Conservation (phyloP, 176 grass and related monocot species). For the Elymus sibiricus region DNA sequence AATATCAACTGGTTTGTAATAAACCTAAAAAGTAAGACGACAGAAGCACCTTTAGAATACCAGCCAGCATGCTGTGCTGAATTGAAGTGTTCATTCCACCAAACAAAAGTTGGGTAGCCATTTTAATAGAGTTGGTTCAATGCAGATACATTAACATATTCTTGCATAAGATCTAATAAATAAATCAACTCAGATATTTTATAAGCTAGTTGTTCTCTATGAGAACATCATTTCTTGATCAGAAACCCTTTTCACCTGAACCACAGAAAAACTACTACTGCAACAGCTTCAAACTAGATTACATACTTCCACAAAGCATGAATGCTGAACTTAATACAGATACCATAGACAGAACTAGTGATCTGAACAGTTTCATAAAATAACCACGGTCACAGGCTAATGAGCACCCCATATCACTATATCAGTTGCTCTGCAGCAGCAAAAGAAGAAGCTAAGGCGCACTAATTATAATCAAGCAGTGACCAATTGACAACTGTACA, state of each 20-base stretch:
- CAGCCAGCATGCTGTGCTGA: background rate
- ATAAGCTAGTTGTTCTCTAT: background rate
- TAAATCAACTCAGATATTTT: background rate
- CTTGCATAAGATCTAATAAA: background rate
- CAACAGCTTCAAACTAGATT: background rate
- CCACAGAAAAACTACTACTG: background rate
- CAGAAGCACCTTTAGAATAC: too few relatives aligned
- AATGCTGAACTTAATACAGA: background rate
- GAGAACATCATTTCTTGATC: background rate
- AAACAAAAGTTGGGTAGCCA: background rate
- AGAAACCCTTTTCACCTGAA: background rate
- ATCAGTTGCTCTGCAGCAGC: too few relatives aligned
- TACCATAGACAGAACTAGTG: background rate
- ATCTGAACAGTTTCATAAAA: background rate
- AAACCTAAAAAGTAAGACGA: constrained; percentile 1
- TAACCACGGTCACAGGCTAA: background rate
- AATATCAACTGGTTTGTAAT: background rate
- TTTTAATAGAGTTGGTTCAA: background rate
- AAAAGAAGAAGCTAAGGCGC: too few relatives aligned
- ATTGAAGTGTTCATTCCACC: background rate
- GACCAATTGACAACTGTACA: too few relatives aligned
- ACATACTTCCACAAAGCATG: background rate
- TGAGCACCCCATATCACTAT: too few relatives aligned
- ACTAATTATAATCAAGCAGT: too few relatives aligned
- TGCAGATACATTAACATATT: background rate